A percentile compares a stretch with the other conserved stretches of the same genome.
Evolutionary conservation across 2,329 filamentous ascomycete genomes (phyloP).

Genomic region (Apiospora kogelbergensis): DNA sequence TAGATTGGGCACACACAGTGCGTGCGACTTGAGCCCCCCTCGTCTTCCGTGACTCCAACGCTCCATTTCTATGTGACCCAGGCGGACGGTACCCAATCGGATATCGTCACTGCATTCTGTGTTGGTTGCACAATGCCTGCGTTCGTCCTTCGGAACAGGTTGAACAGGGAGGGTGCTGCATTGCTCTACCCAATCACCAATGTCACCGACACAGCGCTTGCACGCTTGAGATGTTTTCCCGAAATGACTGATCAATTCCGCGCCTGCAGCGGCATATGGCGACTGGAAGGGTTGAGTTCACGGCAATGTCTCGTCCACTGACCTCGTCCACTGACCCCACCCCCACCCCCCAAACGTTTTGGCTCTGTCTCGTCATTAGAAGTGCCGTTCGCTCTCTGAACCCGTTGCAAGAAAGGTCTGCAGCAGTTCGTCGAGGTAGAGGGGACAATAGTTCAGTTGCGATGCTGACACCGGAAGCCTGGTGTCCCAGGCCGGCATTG

Average conservation of each 20-base stretch:
- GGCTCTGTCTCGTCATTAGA: neutral
- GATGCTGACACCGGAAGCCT: too few species aligned
- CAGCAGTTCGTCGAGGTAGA: neutral
- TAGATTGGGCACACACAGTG: conserved; percentile 2
- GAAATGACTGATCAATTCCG: neutral
- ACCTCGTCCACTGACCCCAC: neutral
- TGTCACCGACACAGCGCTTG: neutral
- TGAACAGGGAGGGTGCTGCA: neutral
- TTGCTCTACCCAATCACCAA: too few species aligned
- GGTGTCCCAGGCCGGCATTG: too few species aligned
- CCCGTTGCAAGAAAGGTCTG: neutral
- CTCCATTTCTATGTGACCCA: neutral
- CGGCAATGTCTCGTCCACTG: neutral
- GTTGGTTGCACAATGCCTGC: neutral
- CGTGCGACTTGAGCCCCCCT: neutral
- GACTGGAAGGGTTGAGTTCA: neutral
- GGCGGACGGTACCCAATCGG: neutral
- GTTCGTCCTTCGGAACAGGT: neutral
- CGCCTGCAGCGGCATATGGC: neutral
- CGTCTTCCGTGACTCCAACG: neutral
- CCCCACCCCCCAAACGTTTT: neutral
- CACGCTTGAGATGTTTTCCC: neutral
- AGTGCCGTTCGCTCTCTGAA: neutral
- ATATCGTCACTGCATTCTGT: neutral
- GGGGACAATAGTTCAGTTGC: too few species aligned